Evolutionary conservation across 2,329 filamentous ascomycete species (phyloP), one percentile per base, ranked within the genome.

Genomic region (Tolypocladium guangdongense): DNA sequence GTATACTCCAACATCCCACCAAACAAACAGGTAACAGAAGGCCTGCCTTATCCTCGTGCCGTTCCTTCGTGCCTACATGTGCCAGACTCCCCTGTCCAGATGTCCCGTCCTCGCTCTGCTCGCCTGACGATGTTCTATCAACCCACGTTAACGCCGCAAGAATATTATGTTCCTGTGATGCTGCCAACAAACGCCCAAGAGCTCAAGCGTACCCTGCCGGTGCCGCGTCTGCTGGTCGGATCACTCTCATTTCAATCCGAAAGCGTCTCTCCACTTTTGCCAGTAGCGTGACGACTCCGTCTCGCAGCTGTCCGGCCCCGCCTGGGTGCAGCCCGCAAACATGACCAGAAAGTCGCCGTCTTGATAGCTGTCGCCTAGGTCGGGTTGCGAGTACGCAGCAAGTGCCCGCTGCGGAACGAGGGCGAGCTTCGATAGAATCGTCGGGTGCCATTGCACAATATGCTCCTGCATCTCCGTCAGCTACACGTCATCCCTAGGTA

Each of bases 381-480:
- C 70, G 43, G 67, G 65, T 51, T 71, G 71, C 56, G 78, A 84
- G 69, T 96, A 97, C 0, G 88, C 81, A 64, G 95, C 95, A 66
- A 99, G 74, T 36, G 79, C 76, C 51, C 86, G 81, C 70, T 99
- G 93, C 2, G 92, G 90, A n/a, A 99, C 78, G 24, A 99, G 77
- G 1, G 88, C 91, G 57, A 97, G 74, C 66, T 90, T 93, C 38
- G 92, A 90, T 12, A 99, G 80, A 46, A 99, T 86, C 0, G 93
- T 99, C 32, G 92, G 90, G 66, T 99, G 93, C 95, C 93, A 99
- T 75, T 96, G 92, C 36, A 89, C 83, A 60, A 92, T 87, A 66
- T 93, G 88, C 71, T 92, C 88, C 87, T 91, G 57, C 14, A 43
- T 49, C 12, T 24, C 2, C 30, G 58, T 75, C 58, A 74, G 64